phyloP scores from a whole-genome alignment of 2,329 filamentous ascomycete species.

The Lecanicillium sp. region DNA sequence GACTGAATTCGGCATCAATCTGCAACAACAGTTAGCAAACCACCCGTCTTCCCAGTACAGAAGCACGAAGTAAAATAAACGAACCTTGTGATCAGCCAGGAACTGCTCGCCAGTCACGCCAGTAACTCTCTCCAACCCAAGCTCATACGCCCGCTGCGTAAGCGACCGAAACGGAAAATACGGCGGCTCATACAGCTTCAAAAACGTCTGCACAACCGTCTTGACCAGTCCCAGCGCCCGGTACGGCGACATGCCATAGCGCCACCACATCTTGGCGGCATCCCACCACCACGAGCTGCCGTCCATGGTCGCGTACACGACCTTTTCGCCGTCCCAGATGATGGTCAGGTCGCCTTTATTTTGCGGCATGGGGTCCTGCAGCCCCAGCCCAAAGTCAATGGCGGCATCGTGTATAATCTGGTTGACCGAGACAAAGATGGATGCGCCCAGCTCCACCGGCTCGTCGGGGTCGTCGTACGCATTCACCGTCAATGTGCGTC shows the following conservation, averaged over 20 bases:
- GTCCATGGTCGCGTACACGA: conserved; percentile 59
- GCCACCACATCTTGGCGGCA: conserved; percentile 69
- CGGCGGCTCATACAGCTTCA: conserved; percentile 71
- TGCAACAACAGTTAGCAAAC: conserved; percentile 16
- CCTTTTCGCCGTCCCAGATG: conserved; percentile 74
- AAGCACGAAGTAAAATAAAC: conserved; percentile 6
- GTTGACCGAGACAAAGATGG: conserved; percentile 84
- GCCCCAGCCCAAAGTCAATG: conserved; percentile 58
- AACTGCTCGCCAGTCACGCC: conserved; percentile 66
- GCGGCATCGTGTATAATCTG: conserved; percentile 71
- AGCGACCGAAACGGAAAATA: conserved; percentile 79
- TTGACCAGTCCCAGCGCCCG: conserved; percentile 66
- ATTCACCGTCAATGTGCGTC: conserved; percentile 77
- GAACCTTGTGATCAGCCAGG: conserved; percentile 53
- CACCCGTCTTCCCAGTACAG: too few species aligned
- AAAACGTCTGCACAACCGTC: conserved; percentile 60
- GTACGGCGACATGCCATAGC: conserved; percentile 74
- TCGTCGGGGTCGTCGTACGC: conserved; percentile 58
- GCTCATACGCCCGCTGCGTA: conserved; percentile 55
- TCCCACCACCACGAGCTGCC: conserved; percentile 68
- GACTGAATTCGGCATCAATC: conserved; percentile 59
- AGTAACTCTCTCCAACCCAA: conserved; percentile 60
- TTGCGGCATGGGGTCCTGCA: conserved; percentile 34
- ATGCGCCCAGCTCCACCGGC: conserved; percentile 80
- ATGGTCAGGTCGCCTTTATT: conserved; percentile 53